Percentiles rank a stretch among this genome's conserved stretches.
Conservation (phyloP, 805 yeast genomes). For the Yamadazyma akitaensis region DNA sequence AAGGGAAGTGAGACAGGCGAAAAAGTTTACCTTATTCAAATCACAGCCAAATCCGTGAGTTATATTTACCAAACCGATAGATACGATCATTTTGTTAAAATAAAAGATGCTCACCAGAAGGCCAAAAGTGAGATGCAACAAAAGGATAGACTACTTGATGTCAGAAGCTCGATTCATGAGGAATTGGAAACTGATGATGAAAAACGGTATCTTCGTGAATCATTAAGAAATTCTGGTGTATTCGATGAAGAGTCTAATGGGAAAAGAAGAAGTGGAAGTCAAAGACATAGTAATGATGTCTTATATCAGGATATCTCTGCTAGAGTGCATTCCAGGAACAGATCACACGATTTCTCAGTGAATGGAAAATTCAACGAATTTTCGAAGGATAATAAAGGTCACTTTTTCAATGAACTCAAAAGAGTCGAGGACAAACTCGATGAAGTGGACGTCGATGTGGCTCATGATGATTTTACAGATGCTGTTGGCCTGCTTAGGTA, state of each 20-base stretch:
- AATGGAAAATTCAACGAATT: conserved; percentile 14
- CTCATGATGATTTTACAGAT: conserved; percentile 52
- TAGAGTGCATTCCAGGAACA: conserved; percentile 57
- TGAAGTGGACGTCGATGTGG: conserved; percentile 64
- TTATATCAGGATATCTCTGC: conserved; percentile 57
- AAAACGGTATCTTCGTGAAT: conserved; percentile 36
- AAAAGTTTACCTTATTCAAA: conserved; percentile 40
- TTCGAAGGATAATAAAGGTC: conserved; percentile 21
- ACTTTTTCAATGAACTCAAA: conserved; percentile 45
- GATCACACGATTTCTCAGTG: conserved; percentile 44
- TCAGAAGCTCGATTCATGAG: conserved; percentile 10
- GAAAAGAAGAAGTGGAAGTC: conserved; percentile 23
- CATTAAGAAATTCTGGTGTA: conserved; percentile 49
- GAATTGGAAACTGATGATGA: conserved; percentile 30
- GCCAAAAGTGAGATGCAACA: conserved; percentile 53
- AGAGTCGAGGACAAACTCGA: conserved; percentile 60
- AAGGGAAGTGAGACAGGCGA: conserved; percentile 22
- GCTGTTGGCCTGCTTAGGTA: conserved; percentile 42
- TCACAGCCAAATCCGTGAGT: conserved; percentile 45
- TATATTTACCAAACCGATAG: conserved; percentile 62
- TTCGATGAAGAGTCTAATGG: conserved; percentile 24
- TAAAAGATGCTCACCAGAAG: conserved; percentile 53
- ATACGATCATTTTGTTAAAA: conserved; percentile 51
- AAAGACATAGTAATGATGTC: conserved; percentile 36
- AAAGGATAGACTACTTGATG: conserved; percentile 26